Evolutionary conservation across 2,329 filamentous ascomycete species (phyloP).

Genomic region (Teratosphaeria destructans): DNA sequence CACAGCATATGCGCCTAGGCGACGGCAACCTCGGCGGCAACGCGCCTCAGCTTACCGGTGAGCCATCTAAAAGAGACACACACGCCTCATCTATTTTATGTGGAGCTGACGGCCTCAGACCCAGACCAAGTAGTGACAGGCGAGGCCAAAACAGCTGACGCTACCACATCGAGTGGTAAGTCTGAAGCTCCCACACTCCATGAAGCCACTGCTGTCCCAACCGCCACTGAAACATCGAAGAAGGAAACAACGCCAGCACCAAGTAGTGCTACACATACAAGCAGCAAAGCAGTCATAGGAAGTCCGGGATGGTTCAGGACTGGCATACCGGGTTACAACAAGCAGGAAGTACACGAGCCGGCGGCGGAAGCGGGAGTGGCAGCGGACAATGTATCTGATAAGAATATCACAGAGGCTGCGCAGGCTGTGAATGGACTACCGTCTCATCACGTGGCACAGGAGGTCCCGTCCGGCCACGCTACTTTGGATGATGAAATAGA

Average conservation of each 20-base stretch:
- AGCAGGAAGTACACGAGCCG: constrained; percentile 2
- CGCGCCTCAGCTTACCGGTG: constrained; percentile 11
- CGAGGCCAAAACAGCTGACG: constrained; percentile 1
- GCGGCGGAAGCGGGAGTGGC: background rate
- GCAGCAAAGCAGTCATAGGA: constrained; percentile 8
- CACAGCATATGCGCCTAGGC: background rate
- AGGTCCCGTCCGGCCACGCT: background rate
- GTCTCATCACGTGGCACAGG: background rate
- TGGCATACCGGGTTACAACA: constrained; percentile 6
- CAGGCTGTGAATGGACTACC: background rate
- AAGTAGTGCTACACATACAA: background rate
- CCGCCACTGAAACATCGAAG: constrained; percentile 1
- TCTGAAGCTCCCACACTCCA: constrained; percentile 1
- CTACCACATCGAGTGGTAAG: constrained; percentile 8
- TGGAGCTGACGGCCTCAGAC: constrained; percentile 3
- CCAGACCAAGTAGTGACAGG: background rate
- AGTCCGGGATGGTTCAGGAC: constrained; percentile 13
- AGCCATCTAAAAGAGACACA: background rate
- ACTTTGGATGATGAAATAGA: background rate
- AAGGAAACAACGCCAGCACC: constrained; percentile 1
- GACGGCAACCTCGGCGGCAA: constrained; percentile 8
- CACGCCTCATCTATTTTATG: background rate
- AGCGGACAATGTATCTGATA: background rate
- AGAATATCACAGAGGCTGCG: background rate
- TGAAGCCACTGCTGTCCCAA: background rate